phyloP scores from a whole-genome alignment of 192 early-diverging fungal species.

The Dimargaris verticillata region DNA sequence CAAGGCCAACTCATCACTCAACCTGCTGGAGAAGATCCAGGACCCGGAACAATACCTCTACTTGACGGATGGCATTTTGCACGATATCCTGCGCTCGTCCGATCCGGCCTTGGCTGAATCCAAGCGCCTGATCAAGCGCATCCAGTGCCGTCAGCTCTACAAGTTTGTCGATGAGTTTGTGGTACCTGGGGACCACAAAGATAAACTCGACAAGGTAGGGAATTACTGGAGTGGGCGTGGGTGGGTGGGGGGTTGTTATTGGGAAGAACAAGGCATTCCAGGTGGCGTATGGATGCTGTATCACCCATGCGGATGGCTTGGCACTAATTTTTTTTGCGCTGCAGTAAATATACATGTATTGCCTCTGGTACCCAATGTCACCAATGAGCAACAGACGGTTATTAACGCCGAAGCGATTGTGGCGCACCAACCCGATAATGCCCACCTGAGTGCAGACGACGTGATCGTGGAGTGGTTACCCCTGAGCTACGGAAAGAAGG shows the following conservation, averaged over 20 bases:
- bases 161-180: conserved; percentile 67
- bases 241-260: neutral
- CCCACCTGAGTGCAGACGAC: conserved; percentile 45
- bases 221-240: neutral
- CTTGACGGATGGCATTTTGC: conserved; percentile 72
- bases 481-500: conserved; percentile 74
- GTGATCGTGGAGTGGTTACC: conserved; percentile 54
- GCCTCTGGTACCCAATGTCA: neutral
- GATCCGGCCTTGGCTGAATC: conserved; percentile 48
- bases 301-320: neutral
- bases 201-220: conserved; percentile 24
- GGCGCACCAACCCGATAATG: conserved; percentile 36
- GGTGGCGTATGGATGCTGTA: neutral
- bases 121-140: conserved; percentile 45
- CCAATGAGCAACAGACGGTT: conserved; percentile 15
- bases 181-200: conserved; percentile 33
- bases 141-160: conserved; percentile 73
- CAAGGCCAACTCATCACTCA: conserved; percentile 55
- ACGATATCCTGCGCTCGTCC: conserved; percentile 44
- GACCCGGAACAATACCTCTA: conserved; percentile 46
- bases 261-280: conserved; percentile 2
- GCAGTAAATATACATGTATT: neutral
- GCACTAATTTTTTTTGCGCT: neutral
- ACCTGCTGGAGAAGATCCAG: conserved; percentile 42
- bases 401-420: conserved; percentile 42